Conservation (phyloP, 805 yeast species). For the Candida hungchunana region DNA sequence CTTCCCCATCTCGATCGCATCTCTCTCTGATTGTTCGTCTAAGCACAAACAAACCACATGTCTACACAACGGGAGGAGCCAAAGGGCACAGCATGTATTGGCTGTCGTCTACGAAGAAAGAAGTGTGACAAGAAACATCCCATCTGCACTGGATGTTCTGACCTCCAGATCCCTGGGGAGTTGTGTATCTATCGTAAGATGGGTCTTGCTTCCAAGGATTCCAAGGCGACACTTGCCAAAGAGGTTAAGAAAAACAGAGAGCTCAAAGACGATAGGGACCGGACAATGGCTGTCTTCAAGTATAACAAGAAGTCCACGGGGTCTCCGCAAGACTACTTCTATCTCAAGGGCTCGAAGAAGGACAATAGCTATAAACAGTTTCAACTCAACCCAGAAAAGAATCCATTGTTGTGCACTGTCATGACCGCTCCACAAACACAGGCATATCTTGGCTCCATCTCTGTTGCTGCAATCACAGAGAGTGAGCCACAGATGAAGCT, state of each 20-base stretch:
- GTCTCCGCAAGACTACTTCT: constrained; percentile 14
- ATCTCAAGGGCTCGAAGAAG: constrained; percentile 7
- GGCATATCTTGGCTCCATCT: constrained; percentile 18
- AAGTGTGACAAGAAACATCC: constrained; percentile 14
- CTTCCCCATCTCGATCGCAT: too few relatives aligned
- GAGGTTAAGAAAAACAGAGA: constrained; percentile 15
- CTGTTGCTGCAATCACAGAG: constrained; percentile 16
- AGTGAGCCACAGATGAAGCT: constrained; percentile 15
- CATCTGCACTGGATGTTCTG: constrained; percentile 13
- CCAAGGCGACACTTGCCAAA: constrained; percentile 13
- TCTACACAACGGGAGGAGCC: too few relatives aligned
- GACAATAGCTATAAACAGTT: constrained; percentile 8
- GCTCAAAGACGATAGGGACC: constrained; percentile 13
- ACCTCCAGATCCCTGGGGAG: constrained; percentile 16
- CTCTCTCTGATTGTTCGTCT: too few relatives aligned
- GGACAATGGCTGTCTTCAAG: constrained; percentile 9
- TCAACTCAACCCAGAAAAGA: constrained; percentile 18
- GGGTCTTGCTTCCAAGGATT: constrained; percentile 18
- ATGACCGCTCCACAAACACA: constrained; percentile 10
- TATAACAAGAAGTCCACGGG: constrained; percentile 14
- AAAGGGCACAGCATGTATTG: constrained; percentile 18
- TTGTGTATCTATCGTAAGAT: constrained; percentile 18
- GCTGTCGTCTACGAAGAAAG: constrained; percentile 18
- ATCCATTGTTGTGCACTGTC: constrained; percentile 15
- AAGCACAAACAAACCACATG: too few relatives aligned